Conservation (phyloP, 2,329 filamentous ascomycete species). For the Exophiala sp. region DNA sequence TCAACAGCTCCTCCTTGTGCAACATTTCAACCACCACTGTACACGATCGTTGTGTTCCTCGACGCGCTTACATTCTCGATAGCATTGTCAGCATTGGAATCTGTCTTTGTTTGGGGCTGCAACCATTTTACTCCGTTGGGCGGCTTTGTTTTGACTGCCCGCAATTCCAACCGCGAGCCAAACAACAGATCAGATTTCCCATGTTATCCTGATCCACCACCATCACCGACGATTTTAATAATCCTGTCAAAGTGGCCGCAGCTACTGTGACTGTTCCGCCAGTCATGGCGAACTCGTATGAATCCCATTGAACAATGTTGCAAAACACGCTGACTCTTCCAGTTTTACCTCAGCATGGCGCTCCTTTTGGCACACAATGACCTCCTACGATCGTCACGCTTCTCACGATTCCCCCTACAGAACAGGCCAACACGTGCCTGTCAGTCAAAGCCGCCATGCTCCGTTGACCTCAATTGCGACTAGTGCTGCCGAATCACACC, state of each 20-base stretch:
- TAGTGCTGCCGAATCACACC: slow-evolving; percentile 77
- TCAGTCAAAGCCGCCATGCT: slow-evolving; percentile 75
- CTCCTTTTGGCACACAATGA: slow-evolving; percentile 93
- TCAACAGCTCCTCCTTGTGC: slow-evolving; percentile 4
- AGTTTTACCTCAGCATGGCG: slow-evolving; percentile 58
- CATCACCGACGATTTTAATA: background rate
- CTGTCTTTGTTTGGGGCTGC: slow-evolving; percentile 19
- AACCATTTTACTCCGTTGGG: slow-evolving; percentile 4
- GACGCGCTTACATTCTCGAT: slow-evolving; percentile 5
- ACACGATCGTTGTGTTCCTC: slow-evolving; percentile 8
- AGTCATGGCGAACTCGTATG: slow-evolving; percentile 28
- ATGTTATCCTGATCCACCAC: slow-evolving; percentile 18
- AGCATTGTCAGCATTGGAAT: slow-evolving; percentile 10
- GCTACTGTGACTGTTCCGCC: slow-evolving; percentile 21
- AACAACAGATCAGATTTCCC: background rate
- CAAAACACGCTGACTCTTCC: slow-evolving; percentile 9
- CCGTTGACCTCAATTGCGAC: slow-evolving; percentile 85
- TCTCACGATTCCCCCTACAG: slow-evolving; percentile 90
- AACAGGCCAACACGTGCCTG: slow-evolving; percentile 82
- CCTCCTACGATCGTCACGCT: slow-evolving; percentile 77
- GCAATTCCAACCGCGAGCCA: background rate
- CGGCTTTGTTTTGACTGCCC: slow-evolving; percentile 17
- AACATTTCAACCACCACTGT: background rate
- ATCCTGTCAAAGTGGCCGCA: slow-evolving; percentile 25
- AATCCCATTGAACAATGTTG: background rate